Conservation (phyloP, 2,329 filamentous ascomycete species). For the Neofusicoccum laricinum region DNA sequence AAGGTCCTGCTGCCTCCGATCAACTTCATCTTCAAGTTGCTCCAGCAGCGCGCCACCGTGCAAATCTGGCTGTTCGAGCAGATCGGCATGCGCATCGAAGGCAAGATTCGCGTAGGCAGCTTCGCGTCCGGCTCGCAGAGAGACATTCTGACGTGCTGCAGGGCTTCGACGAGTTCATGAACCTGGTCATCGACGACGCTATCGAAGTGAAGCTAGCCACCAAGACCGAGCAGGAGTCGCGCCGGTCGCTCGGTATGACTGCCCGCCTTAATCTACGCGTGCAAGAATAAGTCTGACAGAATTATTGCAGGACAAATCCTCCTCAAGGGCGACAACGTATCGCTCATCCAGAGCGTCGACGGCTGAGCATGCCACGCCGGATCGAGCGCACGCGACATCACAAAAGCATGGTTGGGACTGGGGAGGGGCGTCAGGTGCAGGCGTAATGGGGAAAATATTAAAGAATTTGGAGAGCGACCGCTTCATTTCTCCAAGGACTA, state of each 20-base stretch:
- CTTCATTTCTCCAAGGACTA: conserved; percentile 8
- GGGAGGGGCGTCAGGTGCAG: background rate
- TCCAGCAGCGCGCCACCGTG: conserved; percentile 79
- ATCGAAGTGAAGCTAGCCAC: conserved; percentile 85
- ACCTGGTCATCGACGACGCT: conserved; percentile 92
- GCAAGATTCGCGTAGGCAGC: conserved; percentile 76
- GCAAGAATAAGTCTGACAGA: background rate
- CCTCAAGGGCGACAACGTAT: conserved; percentile 85
- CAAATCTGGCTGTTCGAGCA: conserved; percentile 98
- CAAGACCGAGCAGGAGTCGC: conserved; percentile 73
- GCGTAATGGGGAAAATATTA: conserved; percentile 9
- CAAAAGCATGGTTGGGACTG: background rate
- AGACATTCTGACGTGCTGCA: conserved; percentile 36
- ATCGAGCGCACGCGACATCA: background rate
- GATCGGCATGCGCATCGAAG: conserved; percentile 88
- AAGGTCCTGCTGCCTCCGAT: conserved; percentile 73
- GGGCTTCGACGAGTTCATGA: conserved; percentile 99
- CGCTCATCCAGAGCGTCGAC: conserved; percentile 60
- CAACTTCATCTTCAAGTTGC: conserved; percentile 92
- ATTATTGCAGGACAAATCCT: conserved; percentile 68
- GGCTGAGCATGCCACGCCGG: background rate
- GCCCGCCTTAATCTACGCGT: background rate
- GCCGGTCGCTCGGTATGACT: conserved; percentile 71
- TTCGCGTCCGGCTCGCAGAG: background rate
- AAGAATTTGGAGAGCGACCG: background rate